phyloP scores from a whole-genome alignment of 495 filamentous ascomycete species.

The Penicillium egyptiacum region DNA sequence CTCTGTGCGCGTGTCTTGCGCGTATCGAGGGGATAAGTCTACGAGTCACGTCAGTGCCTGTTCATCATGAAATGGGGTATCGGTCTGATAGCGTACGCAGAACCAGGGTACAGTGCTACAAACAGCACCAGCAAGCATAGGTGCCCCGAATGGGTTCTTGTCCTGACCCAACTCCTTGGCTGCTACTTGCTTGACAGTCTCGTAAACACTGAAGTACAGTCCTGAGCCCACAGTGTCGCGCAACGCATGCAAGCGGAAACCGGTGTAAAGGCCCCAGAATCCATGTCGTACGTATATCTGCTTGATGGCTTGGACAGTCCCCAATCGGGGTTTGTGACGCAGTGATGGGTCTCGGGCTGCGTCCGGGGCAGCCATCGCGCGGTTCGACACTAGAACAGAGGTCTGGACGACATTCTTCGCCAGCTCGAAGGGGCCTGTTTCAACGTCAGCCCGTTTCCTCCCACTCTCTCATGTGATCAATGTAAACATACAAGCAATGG shows the following conservation, averaged over 20 bases:
- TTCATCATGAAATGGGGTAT: not conserved
- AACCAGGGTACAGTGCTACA: conserved; percentile 52
- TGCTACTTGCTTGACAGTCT: conserved; percentile 82
- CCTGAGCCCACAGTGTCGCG: conserved; percentile 86
- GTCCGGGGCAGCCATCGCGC: conserved; percentile 57
- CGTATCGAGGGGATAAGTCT: conserved; percentile 52
- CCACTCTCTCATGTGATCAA: not conserved
- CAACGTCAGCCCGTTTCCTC: not conserved
- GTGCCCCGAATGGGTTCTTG: conserved; percentile 41
- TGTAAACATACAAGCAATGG: conserved; percentile 74
- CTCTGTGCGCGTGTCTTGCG: conserved; percentile 52
- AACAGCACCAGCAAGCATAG: conserved; percentile 47
- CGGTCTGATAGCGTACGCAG: conserved; percentile 36
- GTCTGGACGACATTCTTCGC: conserved; percentile 91
- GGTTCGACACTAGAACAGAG: conserved; percentile 75
- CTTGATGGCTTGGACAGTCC: conserved; percentile 74
- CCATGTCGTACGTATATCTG: conserved; percentile 80
- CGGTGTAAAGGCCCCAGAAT: conserved; percentile 77
- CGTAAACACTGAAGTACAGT: conserved; percentile 90
- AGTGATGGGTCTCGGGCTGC: conserved; percentile 59
- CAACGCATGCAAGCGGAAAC: conserved; percentile 77
- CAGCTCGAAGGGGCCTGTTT: conserved; percentile 82
- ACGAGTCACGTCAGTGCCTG: conserved; percentile 14
- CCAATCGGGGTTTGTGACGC: conserved; percentile 72
- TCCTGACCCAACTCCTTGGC: conserved; percentile 52